Evolutionary conservation across 2,329 filamentous ascomycete genomes (phyloP).

Genomic region (Beauveria asiatica): DNA sequence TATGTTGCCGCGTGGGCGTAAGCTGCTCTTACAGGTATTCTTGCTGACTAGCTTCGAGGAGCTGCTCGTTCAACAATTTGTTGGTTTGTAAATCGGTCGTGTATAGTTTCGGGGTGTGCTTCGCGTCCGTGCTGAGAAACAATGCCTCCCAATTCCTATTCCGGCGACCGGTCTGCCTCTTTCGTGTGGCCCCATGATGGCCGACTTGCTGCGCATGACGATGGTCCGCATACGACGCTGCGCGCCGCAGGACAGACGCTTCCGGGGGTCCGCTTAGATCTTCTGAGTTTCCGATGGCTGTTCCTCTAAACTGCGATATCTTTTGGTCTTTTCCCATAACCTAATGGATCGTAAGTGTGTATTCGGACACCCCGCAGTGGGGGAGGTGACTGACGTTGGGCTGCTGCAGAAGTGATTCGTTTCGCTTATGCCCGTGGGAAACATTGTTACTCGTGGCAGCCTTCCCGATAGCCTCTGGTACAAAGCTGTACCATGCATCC

Average conservation of each 20-base stretch:
- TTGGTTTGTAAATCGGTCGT: conserved; percentile 11
- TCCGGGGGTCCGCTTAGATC: conserved; percentile 53
- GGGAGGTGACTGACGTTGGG: conserved; percentile 43
- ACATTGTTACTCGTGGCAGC: conserved; percentile 36
- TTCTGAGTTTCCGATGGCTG: conserved; percentile 49
- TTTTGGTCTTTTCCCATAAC: conserved; percentile 43
- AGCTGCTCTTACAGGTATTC: conserved; percentile 61
- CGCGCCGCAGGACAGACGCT: conserved; percentile 55
- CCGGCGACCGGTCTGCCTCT: conserved; percentile 27
- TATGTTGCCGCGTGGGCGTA: not conserved
- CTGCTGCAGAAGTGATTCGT: conserved; percentile 61
- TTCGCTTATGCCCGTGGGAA: conserved; percentile 51
- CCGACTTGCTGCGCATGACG: conserved; percentile 48
- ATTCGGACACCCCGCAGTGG: conserved; percentile 16
- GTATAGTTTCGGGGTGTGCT: not conserved
- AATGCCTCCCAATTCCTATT: conserved; percentile 44
- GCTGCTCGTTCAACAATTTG: conserved; percentile 47
- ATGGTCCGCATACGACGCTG: conserved; percentile 70
- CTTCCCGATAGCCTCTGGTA: conserved; percentile 51
- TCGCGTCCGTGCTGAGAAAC: conserved; percentile 21
- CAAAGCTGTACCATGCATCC: conserved; percentile 76
- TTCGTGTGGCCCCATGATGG: conserved; percentile 26
- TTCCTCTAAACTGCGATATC: conserved; percentile 46
- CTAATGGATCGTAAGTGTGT: conserved; percentile 26
- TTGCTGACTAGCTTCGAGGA: conserved; percentile 76